Evolutionary conservation across 2,329 filamentous ascomycete genomes (phyloP).

Genomic region (Dactylellina drechsleri): DNA sequence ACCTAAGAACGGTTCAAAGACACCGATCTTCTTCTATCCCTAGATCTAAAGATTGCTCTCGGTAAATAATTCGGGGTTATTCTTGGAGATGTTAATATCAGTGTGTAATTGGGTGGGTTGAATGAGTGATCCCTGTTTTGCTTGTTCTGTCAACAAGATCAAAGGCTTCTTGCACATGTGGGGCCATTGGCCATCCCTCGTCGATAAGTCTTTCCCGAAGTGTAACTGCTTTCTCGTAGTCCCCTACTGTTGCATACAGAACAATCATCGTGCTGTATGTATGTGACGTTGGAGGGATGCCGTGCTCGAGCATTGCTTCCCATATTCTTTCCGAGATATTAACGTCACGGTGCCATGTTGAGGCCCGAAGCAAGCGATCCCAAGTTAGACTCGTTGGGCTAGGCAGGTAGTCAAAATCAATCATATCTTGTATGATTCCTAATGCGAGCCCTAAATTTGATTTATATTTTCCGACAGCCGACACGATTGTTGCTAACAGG

Average conservation of each 20-base stretch:
- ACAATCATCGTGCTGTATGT: slow-evolving; percentile 43
- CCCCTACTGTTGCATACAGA: slow-evolving; percentile 26
- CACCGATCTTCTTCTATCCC: no score
- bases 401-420: slow-evolving; percentile 36
- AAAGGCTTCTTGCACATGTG: slow-evolving; percentile 14
- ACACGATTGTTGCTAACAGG: slow-evolving; percentile 35
- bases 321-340: slow-evolving; percentile 40
- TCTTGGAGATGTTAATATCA: no score
- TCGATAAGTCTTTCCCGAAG: slow-evolving; percentile 13
- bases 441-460: slow-evolving; percentile 37
- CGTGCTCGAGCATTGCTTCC: slow-evolving; percentile 52
- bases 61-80: no score
- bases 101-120: no score
- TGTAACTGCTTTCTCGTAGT: slow-evolving; percentile 14
- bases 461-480: slow-evolving; percentile 38
- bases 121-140: no score
- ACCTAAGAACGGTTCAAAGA: no score
- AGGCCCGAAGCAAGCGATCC: slow-evolving; percentile 37
- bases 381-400: slow-evolving; percentile 41
- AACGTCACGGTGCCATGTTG: slow-evolving; percentile 24
- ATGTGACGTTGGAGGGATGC: slow-evolving; percentile 32
- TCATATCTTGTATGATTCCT: slow-evolving; percentile 53
- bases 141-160: slow-evolving; percentile 8
- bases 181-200: slow-evolving; percentile 28
- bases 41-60: no score